Conservation (phyloP, 2,329 filamentous ascomycete genomes). For the Epichloe coenophiala region DNA sequence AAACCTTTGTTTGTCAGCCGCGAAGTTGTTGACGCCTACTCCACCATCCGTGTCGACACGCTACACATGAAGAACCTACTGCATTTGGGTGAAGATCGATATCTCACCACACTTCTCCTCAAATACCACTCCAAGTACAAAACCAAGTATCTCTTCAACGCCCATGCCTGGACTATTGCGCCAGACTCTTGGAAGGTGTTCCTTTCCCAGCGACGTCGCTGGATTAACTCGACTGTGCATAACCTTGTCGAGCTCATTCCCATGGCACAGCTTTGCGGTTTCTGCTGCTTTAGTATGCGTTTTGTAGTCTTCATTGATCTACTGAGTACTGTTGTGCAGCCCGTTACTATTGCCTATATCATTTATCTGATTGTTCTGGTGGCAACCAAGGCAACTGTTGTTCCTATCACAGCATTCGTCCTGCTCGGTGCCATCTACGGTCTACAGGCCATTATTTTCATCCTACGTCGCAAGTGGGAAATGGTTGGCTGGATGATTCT, state of each 20-base stretch:
- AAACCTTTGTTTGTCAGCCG: constrained; percentile 94
- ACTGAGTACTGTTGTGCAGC: constrained; percentile 81
- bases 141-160: constrained; percentile 90
- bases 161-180: constrained; percentile 93
- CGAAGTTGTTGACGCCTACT: constrained; percentile 77
- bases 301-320: constrained; percentile 94
- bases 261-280: constrained; percentile 86
- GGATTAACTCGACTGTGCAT: constrained; percentile 99
- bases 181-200: constrained; percentile 91
- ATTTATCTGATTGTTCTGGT: constrained; percentile 75
- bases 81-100: constrained; percentile 94
- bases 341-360: constrained; percentile 82
- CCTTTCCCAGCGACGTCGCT: constrained; percentile 93
- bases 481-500: constrained; percentile 99
- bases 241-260: constrained; percentile 94
- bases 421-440: constrained; percentile 92
- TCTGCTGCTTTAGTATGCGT: constrained; percentile 99
- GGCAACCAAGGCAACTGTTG: constrained; percentile 41
- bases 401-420: constrained; percentile 80
- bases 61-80: constrained; percentile 98
- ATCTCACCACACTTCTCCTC: constrained; percentile 83
- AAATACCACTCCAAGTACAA: constrained; percentile 91
- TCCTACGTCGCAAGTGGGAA: constrained; percentile 92
- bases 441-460: constrained; percentile 94
- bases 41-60: constrained; percentile 91